Evolutionary conservation across 1,284 basidiomycete genomes (phyloP), one percentile per base, ranked within the genome.

Genomic region (Leucoagaricus sp.): DNA sequence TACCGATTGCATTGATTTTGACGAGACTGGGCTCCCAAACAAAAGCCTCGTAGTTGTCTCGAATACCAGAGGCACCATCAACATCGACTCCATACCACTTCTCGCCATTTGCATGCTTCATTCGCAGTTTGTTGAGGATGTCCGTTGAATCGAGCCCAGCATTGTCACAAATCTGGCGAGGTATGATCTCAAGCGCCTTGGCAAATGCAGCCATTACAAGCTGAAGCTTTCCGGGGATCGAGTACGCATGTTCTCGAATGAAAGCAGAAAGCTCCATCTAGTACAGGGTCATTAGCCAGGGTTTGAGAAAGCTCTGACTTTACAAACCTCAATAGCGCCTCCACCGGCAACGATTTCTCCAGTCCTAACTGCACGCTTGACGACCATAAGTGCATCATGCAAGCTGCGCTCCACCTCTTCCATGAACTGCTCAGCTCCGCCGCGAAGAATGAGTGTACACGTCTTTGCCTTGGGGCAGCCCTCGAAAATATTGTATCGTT

Each of bases 331-430:
- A 63, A 93, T 91, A 12, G 97, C 97, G 61, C 97, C 97, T 61
- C 97, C 97, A 51, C 97, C 97, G 5, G 96, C 97, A 28, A 99
- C 97, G 51, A 99, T 89, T 59, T 95, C 89, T 58, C 93, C 94
- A 72, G 96, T 98, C 72, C 91, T 92, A 66, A 99, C 91, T 7
- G 97, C 96, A 44, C 97, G 84, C 75, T 97, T 97, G 48, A 99
- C 97, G 31, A 99, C 96, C 96, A 99, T 99, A 69, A 99, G 96
- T 2, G 96, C 96, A 70, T 99, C 97, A 71, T 99, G 96, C 65
- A 99, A 75, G 84, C 92, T 95, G 57, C 97, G 81, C 74, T 98
- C 96, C 9, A 99, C 96, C 73, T 99, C 97, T 65, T 96, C 94
- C 61, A 99, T 99, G 73, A 99, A 98, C 72, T 99, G 97, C 70